A percentile compares a stretch with the other conserved stretches of the same genome.
These are phyloP conservation scores for Hypoxylon sp. DNA, from an alignment of 2,329 filamentous ascomycete species.

Conservation along the genomic window DNA sequence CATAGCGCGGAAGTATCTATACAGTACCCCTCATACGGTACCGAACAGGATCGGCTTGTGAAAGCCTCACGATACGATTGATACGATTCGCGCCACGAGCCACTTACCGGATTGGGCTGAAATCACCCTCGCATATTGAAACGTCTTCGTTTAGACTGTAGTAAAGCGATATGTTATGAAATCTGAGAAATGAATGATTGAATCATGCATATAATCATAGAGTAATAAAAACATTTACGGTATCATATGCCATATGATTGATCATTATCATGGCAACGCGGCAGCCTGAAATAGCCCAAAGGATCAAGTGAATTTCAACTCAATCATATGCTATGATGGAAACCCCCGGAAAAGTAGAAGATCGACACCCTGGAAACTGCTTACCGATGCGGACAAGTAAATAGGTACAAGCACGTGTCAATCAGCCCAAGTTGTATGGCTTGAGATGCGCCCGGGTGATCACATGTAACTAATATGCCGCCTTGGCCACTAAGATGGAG, in stretches of 20 bases:
- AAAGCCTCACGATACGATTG: conserved; percentile 28
- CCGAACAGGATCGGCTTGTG: conserved; percentile 34
- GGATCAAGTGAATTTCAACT: conserved; percentile 10
- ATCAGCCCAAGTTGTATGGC: conserved; percentile 34
- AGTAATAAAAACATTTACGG: background rate
- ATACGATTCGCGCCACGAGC: conserved; percentile 30
- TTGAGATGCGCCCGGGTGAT: conserved; percentile 39
- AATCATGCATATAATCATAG: background rate
- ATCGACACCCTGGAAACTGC: conserved; percentile 13
- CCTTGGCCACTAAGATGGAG: conserved; percentile 33
- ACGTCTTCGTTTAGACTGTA: background rate
- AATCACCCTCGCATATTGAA: conserved; percentile 5
- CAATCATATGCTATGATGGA: conserved; percentile 31
- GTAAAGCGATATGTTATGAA: conserved; percentile 7
- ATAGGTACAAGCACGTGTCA: conserved; percentile 49
- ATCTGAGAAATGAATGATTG: conserved; percentile 10
- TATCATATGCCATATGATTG: conserved; percentile 14
- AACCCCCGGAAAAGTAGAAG: conserved; percentile 30
- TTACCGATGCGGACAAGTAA: conserved; percentile 30
- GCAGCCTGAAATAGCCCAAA: conserved; percentile 3
- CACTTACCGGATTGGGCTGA: conserved; percentile 29
- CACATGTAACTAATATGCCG: conserved; percentile 47
- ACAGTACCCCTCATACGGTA: conserved; percentile 36
- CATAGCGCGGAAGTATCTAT: conserved; percentile 24
- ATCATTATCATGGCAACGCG: conserved; percentile 9